These are phyloP conservation scores for Cichorium intybus DNA, from an alignment of 140 eudicot species.

Conservation along the genomic window DNA sequence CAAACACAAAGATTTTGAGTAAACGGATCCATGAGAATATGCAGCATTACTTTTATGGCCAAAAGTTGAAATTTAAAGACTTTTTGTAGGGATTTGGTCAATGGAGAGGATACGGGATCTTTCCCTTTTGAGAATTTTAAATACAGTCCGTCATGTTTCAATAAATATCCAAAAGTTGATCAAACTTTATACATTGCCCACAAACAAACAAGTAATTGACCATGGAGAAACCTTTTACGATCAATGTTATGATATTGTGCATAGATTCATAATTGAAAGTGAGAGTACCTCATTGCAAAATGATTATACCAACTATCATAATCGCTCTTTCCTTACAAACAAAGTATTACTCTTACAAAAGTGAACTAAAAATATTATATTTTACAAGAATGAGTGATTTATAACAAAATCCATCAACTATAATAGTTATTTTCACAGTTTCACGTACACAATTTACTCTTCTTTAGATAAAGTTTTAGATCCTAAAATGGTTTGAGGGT, in stretches of 20 bases:
- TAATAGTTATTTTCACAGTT: too few relatives aligned
- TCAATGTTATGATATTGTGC: not conserved
- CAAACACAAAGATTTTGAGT: not conserved
- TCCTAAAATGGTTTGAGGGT: too few relatives aligned
- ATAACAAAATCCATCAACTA: too few relatives aligned
- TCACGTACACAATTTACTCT: too few relatives aligned
- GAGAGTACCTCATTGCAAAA: not conserved
- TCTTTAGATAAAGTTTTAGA: too few relatives aligned
- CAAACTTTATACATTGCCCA: not conserved
- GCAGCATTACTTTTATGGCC: constrained; percentile 18
- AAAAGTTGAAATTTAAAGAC: constrained; percentile 16
- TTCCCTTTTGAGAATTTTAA: not conserved
- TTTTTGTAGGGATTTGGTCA: constrained; percentile 16
- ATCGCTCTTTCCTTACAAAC: too few relatives aligned
- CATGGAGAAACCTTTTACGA: not conserved
- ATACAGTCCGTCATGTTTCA: not conserved
- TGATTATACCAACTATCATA: not conserved
- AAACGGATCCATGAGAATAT: constrained; percentile 13
- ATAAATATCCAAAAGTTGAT: constrained; percentile 3
- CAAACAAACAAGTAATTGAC: not conserved
- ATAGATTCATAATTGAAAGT: not conserved
- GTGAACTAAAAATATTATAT: too few relatives aligned
- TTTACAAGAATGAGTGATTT: too few relatives aligned
- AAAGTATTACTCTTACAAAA: too few relatives aligned
- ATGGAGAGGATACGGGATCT: constrained; percentile 23